Base-by-base conservation (phyloP, 257 asterid genomes). In the Scutellaria galericulata region DNA sequence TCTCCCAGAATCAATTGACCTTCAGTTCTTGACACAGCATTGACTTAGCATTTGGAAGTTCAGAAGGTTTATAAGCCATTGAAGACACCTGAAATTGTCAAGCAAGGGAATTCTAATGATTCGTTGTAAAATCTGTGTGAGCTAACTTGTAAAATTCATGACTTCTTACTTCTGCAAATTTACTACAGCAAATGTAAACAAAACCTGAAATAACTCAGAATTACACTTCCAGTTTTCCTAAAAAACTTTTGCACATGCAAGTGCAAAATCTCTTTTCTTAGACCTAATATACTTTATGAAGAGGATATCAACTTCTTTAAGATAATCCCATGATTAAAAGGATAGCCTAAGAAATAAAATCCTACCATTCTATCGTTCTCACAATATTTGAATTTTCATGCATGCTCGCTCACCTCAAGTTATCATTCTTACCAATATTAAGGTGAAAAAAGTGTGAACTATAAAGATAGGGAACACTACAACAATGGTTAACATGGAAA, bases 41-140 rank as follows among this genome's bases (percentile, higher is more conserved):
- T 22, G 57, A 53, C 54, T 54, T 37, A 7, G 54, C n/a, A 62
- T 68, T 73, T 68, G 53, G 46, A 48, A 68, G 59, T 58, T 72
- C 15, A 40, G 72, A 59, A 62, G 76, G 73, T 54, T 20, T 18
- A 10, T 10, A 46, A 44, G 75, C 20, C 5, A 10, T 35, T 10
- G 31, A 22, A 68, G 46, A 74, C 39, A 62, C 39, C 66, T 60
- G 45, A 47, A 51, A 31, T 27, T 51, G 6, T 55, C 58, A 15
- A 40, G 48, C 27, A 42, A 56, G 47, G 48, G 70, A 54, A 37
- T 64, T 9, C 40, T 22, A 27, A 46, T n/a, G 45, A 4, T 70
- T 56, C 35, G 27, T 52, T 54, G 2, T 66, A 14, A 27, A 76
- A 48, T 18, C 53, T 71, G 9, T 56, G 68, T 48, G 18, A 31